Evolutionary conservation across 2,329 filamentous ascomycete species (phyloP).

Genomic region (Myriosclerotinia curreyana): DNA sequence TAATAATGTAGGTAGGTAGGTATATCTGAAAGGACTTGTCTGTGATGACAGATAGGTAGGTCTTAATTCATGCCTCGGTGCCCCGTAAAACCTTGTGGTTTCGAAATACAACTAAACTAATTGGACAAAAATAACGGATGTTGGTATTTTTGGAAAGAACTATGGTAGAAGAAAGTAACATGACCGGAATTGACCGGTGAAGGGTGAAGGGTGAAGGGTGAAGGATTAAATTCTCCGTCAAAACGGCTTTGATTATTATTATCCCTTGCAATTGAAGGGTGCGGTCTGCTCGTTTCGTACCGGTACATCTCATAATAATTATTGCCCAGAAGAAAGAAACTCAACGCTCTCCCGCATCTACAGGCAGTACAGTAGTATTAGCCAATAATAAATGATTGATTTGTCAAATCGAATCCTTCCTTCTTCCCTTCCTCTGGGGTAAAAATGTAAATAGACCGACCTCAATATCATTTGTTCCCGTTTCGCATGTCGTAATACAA

Average conservation of each 20-base stretch:
- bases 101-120: neutral
- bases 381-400: constrained; percentile 1
- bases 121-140: neutral
- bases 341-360: constrained; percentile 13
- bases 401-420: neutral
- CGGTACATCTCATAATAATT: too few relatives aligned
- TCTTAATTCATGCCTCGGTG: neutral
- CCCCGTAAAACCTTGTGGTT: neutral
- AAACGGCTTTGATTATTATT: too few relatives aligned
- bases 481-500: neutral
- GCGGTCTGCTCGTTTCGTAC: constrained; percentile 7
- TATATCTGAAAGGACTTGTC: neutral
- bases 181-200: constrained; percentile 22
- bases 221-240: constrained; percentile 33
- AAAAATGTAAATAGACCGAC: neutral
- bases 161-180: constrained; percentile 3
- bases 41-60: neutral
- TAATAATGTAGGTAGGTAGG: too few relatives aligned
- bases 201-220: constrained; percentile 31
- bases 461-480: constrained; percentile 7
- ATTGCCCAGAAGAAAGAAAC: constrained; percentile 7
- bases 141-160: neutral
- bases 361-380: neutral
- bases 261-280: constrained; percentile 8
- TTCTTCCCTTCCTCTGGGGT: constrained; percentile 1